A percentile compares a stretch with the other conserved stretches of the same genome.
Evolutionary conservation across 768 basidiomycete species (phyloP).

Genomic region (Auriscalpium orientale): DNA sequence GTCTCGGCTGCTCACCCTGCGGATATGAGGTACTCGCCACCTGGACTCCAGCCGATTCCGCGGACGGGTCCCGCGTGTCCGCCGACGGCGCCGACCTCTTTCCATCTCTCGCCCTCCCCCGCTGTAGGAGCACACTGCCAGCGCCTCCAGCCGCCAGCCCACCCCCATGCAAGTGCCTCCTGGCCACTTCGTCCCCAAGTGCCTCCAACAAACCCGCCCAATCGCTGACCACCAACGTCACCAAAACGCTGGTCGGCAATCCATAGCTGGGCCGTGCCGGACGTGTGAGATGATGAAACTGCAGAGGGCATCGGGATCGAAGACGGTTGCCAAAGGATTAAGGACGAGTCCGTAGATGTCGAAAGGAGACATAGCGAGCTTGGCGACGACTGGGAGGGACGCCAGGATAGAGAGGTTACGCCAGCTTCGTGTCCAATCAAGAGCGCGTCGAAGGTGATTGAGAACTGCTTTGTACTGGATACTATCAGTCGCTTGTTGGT

Average conservation of each 20-base stretch:
- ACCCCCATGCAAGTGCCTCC: conserved; percentile 80
- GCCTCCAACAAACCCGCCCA: conserved; percentile 90
- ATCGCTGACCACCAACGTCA: conserved; percentile 84
- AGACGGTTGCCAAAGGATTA: conserved; percentile 91
- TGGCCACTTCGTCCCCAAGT: conserved; percentile 61
- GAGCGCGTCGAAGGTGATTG: conserved; percentile 88
- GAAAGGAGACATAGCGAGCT: conserved; percentile 61
- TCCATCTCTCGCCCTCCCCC: conserved; percentile 47
- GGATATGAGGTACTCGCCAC: conserved; percentile 80
- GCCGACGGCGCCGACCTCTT: conserved; percentile 67
- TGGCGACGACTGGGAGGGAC: conserved; percentile 30
- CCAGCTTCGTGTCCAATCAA: conserved; percentile 95
- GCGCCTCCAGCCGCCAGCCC: conserved; percentile 90
- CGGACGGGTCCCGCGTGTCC: conserved; percentile 81
- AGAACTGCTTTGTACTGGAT: conserved; percentile 45
- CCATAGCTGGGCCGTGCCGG: conserved; percentile 48
- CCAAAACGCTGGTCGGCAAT: conserved; percentile 88
- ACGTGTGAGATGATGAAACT: conserved; percentile 33
- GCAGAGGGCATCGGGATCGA: conserved; percentile 32
- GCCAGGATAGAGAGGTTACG: conserved; percentile 85
- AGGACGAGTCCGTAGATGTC: conserved; percentile 88
- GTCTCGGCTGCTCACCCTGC: conserved; percentile 49
- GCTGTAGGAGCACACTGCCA: conserved; percentile 47
- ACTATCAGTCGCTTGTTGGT: neutral
- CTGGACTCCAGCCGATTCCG: conserved; percentile 80